Evolutionary conservation across 306 rosid species (phyloP), one percentile per base, ranked within the genome.

Genomic region (Cucumis sativus): DNA sequence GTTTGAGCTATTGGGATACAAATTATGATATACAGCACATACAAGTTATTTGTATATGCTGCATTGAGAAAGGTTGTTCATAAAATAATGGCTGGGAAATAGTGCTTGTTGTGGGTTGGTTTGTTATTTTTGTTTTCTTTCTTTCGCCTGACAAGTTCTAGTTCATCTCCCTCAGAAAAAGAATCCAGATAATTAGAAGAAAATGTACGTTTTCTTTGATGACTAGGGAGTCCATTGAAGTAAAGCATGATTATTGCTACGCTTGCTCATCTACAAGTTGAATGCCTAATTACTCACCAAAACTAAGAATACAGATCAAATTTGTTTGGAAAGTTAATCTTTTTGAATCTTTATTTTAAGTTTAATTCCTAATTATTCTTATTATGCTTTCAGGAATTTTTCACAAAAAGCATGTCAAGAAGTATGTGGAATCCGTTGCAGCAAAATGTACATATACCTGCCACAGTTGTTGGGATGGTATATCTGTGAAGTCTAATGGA

Each of bases 381-480:
- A n/a, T 49, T 1, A 61, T 63, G 45, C 66, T 81, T 82, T 72
- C 86, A 95, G 99, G 97, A 62, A 83, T 85, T 84, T 95, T 91
- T 77, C 99, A 95, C 83, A 95, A 89, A 91, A 87, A 86, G 86
- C 99, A 95, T 88, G 96, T 67, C 77, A 89, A 79, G 83, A 90
- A 85, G 83, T 90, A 85, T 74, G 85, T 85, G 49, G 88, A 91
- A 78, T 83, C 91, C 43, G 30, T 59, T 57, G 76, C 80, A 63
- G 78, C 92, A 7, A 78, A 77, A 65, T 83, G 85, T 85, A 78
- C 84, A 9, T 89, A 87, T 79, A 82, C 91, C 80, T 95, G 99
- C 84, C 91, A 88, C 77, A 85, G 58, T 66, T 92, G 99, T 88
- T 89, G 85, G 74, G 84, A 72, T 75, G 89, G 88, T 79, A 60